phyloP scores from a whole-genome alignment of 2,329 filamentous ascomycete species.

The Penicillium sp. region DNA sequence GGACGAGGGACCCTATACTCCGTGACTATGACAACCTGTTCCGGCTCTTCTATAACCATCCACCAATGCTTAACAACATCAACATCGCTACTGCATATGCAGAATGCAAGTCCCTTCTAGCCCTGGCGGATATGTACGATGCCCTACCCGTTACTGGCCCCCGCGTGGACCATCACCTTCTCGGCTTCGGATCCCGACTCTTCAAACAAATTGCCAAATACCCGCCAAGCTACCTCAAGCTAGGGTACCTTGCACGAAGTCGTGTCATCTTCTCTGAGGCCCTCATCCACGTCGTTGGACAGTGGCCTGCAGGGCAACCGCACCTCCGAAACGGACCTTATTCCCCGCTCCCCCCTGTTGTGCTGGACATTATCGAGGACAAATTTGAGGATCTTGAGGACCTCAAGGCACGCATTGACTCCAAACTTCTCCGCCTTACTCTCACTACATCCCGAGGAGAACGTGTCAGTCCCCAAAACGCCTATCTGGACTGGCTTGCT shows the following conservation, averaged over 20 bases:
- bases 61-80: conserved; percentile 78
- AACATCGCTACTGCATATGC: conserved; percentile 93
- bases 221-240: conserved; percentile 85
- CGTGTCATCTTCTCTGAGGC: conserved; percentile 86
- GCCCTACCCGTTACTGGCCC: conserved; percentile 85
- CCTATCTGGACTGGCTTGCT: conserved; percentile 87
- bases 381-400: conserved; percentile 93
- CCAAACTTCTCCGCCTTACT: conserved; percentile 78
- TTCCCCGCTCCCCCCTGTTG: conserved; percentile 69
- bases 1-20: conserved; percentile 72
- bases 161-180: conserved; percentile 87
- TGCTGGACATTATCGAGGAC: conserved; percentile 89
- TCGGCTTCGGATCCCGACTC: conserved; percentile 86
- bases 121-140: conserved; percentile 93
- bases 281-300: conserved; percentile 89
- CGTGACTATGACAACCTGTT: conserved; percentile 96
- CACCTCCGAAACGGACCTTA: conserved; percentile 67
- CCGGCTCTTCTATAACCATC: conserved; percentile 93
- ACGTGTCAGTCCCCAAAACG: conserved; percentile 76
- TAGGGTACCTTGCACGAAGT: conserved; percentile 83
- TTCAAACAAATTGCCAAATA: conserved; percentile 99
- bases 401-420: conserved; percentile 77
- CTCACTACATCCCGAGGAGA: conserved; percentile 81
- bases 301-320: conserved; percentile 83
- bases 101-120: conserved; percentile 88